Evolutionary conservation across 2,329 filamentous ascomycete species (phyloP).

Genomic region (Coniochaeta prunicola): DNA sequence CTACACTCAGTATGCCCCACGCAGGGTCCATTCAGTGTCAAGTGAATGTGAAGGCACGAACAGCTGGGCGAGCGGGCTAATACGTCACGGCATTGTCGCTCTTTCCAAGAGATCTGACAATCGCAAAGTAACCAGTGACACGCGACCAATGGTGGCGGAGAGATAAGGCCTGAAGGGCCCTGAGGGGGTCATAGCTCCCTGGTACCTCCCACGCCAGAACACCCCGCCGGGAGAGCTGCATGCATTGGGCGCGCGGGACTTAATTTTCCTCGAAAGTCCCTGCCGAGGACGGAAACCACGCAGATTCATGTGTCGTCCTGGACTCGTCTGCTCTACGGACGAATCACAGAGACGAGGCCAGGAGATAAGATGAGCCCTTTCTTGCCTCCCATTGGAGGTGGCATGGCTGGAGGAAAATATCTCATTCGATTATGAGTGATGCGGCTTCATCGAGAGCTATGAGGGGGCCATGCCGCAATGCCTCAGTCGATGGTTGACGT

Average conservation of each 20-base stretch:
- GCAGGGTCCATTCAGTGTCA: not conserved
- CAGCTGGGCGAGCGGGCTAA: too few relatives aligned
- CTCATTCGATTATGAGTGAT: not conserved
- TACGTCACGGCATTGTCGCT: not conserved
- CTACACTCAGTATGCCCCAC: not conserved
- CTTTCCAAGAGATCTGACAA: conserved; percentile 2
- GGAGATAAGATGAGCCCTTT: not conserved
- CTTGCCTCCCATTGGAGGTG: not conserved
- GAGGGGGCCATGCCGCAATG: not conserved
- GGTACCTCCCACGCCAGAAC: not conserved
- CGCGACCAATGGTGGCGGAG: not conserved
- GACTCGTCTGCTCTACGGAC: not conserved
- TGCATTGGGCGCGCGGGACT: not conserved
- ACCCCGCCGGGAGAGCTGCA: not conserved
- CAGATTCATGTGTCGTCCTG: not conserved
- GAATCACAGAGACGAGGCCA: not conserved
- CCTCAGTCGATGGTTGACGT: not conserved
- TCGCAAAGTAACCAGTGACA: not conserved
- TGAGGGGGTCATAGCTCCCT: not conserved
- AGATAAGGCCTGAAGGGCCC: not conserved
- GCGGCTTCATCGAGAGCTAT: not conserved
- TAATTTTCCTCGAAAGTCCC: not conserved
- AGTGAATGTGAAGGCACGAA: too few relatives aligned
- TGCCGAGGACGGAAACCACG: conserved; percentile 1
- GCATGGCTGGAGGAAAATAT: not conserved